Percentiles rank a stretch among this genome's conserved stretches.
Conservation (phyloP, 2,329 filamentous ascomycete genomes). For the Aspergillus uvarum region DNA sequence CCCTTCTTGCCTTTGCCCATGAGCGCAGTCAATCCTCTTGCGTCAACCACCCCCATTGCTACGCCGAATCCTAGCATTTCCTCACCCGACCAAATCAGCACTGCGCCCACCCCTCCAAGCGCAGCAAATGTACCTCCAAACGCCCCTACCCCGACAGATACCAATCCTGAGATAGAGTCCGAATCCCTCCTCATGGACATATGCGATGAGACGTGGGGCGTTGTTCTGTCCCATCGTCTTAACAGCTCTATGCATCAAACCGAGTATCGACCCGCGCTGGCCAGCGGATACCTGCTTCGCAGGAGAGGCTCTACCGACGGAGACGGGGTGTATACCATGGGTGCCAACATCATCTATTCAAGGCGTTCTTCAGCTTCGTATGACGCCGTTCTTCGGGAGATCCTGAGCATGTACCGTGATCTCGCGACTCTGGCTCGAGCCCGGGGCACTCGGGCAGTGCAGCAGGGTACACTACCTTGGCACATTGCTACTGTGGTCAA, state of each 20-base stretch:
- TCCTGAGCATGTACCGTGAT: constrained; percentile 47
- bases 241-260: constrained; percentile 43
- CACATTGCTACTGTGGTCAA: constrained; percentile 48
- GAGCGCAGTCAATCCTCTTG: constrained; percentile 32
- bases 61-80: constrained; percentile 39
- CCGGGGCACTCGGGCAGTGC: constrained; percentile 43
- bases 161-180: constrained; percentile 48
- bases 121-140: constrained; percentile 36
- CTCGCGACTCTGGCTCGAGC: constrained; percentile 44
- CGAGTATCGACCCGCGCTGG: constrained; percentile 44
- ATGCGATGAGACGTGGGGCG: constrained; percentile 60
- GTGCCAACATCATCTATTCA: constrained; percentile 44
- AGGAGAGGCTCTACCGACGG: constrained; percentile 42
- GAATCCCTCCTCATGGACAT: constrained; percentile 59
- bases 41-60: constrained; percentile 39
- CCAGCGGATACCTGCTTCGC: constrained; percentile 50
- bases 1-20: constrained; percentile 34
- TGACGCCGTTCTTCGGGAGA: constrained; percentile 42
- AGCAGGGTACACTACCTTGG: constrained; percentile 47
- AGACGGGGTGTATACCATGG: constrained; percentile 43
- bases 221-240: constrained; percentile 54
- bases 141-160: constrained; percentile 36
- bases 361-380: constrained; percentile 30
- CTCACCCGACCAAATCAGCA: constrained; percentile 46
- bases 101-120: constrained; percentile 39